Conservation (phyloP, 371 early-diverging fungal species). For the Saksenaea oblongispora region DNA sequence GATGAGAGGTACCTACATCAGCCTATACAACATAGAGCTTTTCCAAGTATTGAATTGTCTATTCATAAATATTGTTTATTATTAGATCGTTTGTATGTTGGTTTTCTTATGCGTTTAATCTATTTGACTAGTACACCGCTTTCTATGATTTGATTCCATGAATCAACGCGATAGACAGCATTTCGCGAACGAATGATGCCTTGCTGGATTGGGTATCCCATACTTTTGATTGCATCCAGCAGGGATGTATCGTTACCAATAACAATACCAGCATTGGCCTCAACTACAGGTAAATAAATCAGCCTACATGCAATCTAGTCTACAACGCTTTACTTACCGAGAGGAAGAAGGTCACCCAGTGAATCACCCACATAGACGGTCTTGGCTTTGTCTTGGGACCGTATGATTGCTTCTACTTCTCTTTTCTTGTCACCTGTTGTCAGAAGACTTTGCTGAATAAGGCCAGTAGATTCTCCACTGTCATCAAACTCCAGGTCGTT, state of each 20-base stretch:
- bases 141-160: slow-evolving; percentile 6
- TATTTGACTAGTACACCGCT: not conserved
- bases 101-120: not conserved
- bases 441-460: slow-evolving; percentile 26
- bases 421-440: slow-evolving; percentile 36
- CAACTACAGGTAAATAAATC: slow-evolving; percentile 25
- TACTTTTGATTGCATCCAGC: slow-evolving; percentile 14
- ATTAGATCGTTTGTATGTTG: not conserved
- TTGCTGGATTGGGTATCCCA: slow-evolving; percentile 12
- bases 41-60: no score
- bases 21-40: no score
- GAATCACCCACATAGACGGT: slow-evolving; percentile 47
- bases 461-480: slow-evolving; percentile 24
- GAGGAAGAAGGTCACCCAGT: slow-evolving; percentile 33
- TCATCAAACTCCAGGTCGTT: slow-evolving; percentile 35
- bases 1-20: no score
- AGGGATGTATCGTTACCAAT: slow-evolving; percentile 49
- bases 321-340: slow-evolving; percentile 22
- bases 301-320: not conserved
- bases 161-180: slow-evolving; percentile 5
- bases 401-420: slow-evolving; percentile 11
- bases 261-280: slow-evolving; percentile 53
- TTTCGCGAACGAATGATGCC: slow-evolving; percentile 2
- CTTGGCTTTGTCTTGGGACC: not conserved
- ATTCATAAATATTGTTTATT: not conserved